phyloP scores from a whole-genome alignment of 2,329 filamentous ascomycete genomes.

The Onygena corvina region DNA sequence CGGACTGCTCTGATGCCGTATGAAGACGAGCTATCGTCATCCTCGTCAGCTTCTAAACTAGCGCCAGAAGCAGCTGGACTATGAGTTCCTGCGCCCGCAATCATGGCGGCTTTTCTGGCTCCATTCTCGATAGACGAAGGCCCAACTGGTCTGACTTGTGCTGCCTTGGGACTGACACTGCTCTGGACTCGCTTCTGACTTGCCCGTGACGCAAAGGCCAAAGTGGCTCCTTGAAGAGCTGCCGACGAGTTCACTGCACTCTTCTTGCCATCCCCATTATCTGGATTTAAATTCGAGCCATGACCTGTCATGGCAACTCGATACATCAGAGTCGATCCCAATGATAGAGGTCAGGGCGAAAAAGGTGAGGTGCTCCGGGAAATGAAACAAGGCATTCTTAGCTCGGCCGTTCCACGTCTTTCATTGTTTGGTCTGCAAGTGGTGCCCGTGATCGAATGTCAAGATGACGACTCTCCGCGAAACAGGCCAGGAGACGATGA shows the following conservation, averaged over 20 bases:
- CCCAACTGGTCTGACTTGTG: slow-evolving; percentile 15
- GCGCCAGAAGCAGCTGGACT: not conserved
- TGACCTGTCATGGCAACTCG: not conserved
- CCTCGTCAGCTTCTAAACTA: not conserved
- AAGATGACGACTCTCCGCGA: not conserved
- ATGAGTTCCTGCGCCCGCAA: not conserved
- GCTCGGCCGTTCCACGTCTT: not conserved
- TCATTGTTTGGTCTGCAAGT: not conserved
- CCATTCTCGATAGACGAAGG: slow-evolving; percentile 12
- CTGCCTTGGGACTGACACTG: not conserved
- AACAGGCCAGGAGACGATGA: not conserved
- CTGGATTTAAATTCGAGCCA: slow-evolving; percentile 3
- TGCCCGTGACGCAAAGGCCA: slow-evolving; percentile 24
- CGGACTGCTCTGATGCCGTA: slow-evolving; percentile 24
- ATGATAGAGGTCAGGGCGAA: not conserved
- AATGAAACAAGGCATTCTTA: too few species aligned
- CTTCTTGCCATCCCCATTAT: not conserved
- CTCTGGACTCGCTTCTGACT: not conserved
- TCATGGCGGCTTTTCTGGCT: slow-evolving; percentile 17
- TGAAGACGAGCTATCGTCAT: not conserved
- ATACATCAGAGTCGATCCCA: slow-evolving; percentile 1
- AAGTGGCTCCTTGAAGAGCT: slow-evolving; percentile 29
- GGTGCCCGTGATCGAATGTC: too few species aligned
- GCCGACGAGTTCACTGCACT: slow-evolving; percentile 10
- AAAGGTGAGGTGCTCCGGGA: too few species aligned